phyloP scores from a whole-genome alignment of 768 basidiomycete genomes.

The Podaxis sp. region DNA sequence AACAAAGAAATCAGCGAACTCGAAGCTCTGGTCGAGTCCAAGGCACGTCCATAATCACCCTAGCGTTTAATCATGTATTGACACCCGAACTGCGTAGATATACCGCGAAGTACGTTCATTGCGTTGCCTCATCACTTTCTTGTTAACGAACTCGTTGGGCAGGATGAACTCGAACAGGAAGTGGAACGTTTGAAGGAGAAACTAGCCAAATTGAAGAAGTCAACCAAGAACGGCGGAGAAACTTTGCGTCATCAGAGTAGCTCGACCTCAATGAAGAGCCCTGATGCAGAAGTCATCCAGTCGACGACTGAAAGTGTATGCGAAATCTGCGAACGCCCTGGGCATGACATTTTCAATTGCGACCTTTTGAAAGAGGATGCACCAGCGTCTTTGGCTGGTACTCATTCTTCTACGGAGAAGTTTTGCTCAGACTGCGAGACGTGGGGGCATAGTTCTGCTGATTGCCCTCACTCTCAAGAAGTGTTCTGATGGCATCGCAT shows the following conservation, averaged over 20 bases:
- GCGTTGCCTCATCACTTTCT: neutral
- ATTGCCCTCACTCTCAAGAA: slow-evolving; percentile 85
- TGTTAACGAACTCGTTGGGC: slow-evolving; percentile 6
- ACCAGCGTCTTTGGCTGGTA: slow-evolving; percentile 23
- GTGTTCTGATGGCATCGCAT: slow-evolving; percentile 56
- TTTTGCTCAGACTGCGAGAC: slow-evolving; percentile 88
- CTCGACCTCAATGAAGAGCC: slow-evolving; percentile 24
- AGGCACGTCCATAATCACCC: slow-evolving; percentile 45
- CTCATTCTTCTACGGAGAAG: slow-evolving; percentile 29
- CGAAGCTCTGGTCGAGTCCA: slow-evolving; percentile 91
- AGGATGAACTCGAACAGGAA: slow-evolving; percentile 89
- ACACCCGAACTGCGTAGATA: slow-evolving; percentile 46
- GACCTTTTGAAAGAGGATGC: slow-evolving; percentile 64
- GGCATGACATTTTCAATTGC: slow-evolving; percentile 86
- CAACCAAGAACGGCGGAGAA: slow-evolving; percentile 45
- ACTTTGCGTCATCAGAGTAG: slow-evolving; percentile 28
- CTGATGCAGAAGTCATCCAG: slow-evolving; percentile 19
- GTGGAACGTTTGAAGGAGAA: slow-evolving; percentile 75
- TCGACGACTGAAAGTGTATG: slow-evolving; percentile 46
- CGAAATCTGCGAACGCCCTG: slow-evolving; percentile 83
- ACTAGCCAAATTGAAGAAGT: slow-evolving; percentile 61
- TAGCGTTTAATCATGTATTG: neutral
- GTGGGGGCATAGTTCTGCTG: slow-evolving; percentile 68
- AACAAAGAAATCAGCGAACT: slow-evolving; percentile 92
- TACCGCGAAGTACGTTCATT: slow-evolving; percentile 64